These are phyloP conservation scores for Aspergillus sclerotialis DNA, from an alignment of 2,329 filamentous ascomycete genomes.

Conservation along the genomic window DNA sequence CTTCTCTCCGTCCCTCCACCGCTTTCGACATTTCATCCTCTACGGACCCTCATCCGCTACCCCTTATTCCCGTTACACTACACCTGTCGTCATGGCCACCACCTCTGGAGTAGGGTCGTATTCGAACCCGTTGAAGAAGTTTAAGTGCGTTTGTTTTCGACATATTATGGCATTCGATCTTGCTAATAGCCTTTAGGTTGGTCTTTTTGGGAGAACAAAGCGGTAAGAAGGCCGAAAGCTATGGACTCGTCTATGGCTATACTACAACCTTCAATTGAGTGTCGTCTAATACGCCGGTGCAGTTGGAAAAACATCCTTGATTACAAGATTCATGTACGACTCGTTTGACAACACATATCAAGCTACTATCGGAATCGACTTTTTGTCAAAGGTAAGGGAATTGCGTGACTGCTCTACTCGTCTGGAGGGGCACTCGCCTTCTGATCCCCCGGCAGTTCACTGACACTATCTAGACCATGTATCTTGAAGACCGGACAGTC, in stretches of 20 bases:
- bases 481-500: conserved; percentile 96
- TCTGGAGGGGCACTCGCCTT: not conserved
- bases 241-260: not conserved
- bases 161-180: not conserved
- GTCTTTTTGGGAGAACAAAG: conserved; percentile 98
- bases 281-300: conserved; percentile 15
- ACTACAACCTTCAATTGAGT: not conserved
- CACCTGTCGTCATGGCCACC: conserved; percentile 60
- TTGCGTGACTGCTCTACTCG: not conserved
- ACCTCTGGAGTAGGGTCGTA: conserved; percentile 73
- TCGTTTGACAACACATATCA: conserved; percentile 99
- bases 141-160: conserved; percentile 63
- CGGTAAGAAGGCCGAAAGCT: conserved; percentile 53
- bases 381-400: conserved; percentile 78
- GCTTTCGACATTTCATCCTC: conserved; percentile 3
- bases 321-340: conserved; percentile 99
- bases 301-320: conserved; percentile 98
- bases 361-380: conserved; percentile 98
- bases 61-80: conserved; percentile 28
- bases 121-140: conserved; percentile 99
- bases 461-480: conserved; percentile 69
- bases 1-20: conserved; percentile 5
- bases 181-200: conserved; percentile 53
- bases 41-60: conserved; percentile 10
- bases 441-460: conserved; percentile 1